phyloP scores from a whole-genome alignment of 257 asterid genomes.

The Coffea eugenioides region DNA sequence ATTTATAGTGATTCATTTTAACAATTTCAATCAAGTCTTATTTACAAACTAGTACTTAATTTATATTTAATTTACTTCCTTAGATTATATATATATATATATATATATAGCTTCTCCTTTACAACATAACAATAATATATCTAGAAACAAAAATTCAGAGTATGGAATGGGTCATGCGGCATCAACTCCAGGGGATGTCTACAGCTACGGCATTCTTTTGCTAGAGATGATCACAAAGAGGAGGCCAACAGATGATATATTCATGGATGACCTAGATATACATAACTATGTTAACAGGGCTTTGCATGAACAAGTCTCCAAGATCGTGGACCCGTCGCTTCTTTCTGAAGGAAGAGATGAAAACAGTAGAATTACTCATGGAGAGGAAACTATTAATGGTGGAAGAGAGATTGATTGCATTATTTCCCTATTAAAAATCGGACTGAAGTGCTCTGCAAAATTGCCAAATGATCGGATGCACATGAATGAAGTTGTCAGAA shows the following conservation, averaged over 20 bases:
- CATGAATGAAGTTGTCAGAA: not conserved
- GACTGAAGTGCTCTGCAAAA: not conserved
- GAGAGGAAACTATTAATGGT: not conserved
- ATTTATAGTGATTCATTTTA: too few species aligned
- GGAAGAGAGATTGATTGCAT: not conserved
- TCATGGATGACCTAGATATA: not conserved
- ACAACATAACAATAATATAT: too few species aligned
- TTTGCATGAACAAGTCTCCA: not conserved
- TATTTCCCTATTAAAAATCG: not conserved
- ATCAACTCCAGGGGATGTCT: constrained; percentile 1
- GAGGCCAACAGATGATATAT: not conserved
- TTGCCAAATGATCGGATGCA: not conserved
- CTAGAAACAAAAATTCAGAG: not conserved
- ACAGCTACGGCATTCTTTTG: not conserved
- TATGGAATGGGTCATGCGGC: not conserved
- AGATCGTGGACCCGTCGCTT: not conserved
- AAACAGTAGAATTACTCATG: not conserved
- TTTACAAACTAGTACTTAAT: too few species aligned
- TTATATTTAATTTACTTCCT: too few species aligned
- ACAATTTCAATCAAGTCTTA: too few species aligned
- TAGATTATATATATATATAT: too few species aligned
- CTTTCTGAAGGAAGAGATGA: not conserved
- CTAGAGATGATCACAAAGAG: not conserved
- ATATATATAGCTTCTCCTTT: too few species aligned
- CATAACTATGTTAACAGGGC: not conserved